phyloP scores from a whole-genome alignment of 257 asterid genomes.

The Solanum megistacrolobum region DNA sequence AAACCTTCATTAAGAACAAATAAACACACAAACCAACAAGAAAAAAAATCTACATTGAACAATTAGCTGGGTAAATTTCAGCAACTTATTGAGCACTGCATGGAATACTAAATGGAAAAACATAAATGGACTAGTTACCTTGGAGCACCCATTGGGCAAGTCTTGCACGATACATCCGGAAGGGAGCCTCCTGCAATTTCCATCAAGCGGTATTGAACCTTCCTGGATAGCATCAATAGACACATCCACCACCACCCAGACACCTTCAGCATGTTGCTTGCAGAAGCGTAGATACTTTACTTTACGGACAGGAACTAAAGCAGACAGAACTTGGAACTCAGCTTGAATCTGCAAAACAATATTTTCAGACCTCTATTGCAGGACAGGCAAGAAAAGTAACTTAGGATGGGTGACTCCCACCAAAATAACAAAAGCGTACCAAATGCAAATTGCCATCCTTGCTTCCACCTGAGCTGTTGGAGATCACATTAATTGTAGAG shows the following conservation, averaged over 20 bases:
- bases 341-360: constrained; percentile 51
- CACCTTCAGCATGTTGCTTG: constrained; percentile 64
- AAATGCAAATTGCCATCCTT: constrained; percentile 62
- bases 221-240: constrained; percentile 47
- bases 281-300: constrained; percentile 70
- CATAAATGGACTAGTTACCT: constrained; percentile 28
- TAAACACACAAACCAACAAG: not conserved
- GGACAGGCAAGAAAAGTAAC: not conserved
- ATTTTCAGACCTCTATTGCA: not conserved
- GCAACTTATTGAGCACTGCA: not conserved
- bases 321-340: constrained; percentile 74
- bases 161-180: constrained; percentile 78
- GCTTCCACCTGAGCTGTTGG: constrained; percentile 67
- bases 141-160: constrained; percentile 58
- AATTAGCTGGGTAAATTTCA: not conserved
- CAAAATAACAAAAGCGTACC: constrained; percentile 28
- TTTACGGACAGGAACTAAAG: constrained; percentile 52
- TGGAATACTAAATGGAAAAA: not conserved
- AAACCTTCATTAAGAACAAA: not conserved
- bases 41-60: not conserved
- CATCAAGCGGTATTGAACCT: constrained; percentile 16
- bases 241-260: constrained; percentile 84
- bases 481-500: constrained; percentile 44
- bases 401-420: not conserved
- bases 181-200: constrained; percentile 70